Conservation (phyloP, 371 early-diverging fungal species). For the Apophysomyces elegans region DNA sequence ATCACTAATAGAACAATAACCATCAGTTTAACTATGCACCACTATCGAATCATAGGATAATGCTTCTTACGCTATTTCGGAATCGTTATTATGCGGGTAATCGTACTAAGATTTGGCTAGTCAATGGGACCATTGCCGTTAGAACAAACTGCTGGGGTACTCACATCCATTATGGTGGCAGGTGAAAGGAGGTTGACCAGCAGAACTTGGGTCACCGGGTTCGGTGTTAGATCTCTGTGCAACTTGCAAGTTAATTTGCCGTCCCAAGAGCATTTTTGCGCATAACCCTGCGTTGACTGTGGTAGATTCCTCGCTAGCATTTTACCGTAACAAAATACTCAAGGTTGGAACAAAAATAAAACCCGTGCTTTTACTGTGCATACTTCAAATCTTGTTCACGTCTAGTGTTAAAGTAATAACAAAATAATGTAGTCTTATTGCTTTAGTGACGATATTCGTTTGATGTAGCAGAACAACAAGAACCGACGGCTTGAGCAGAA, state of each 20-base stretch:
- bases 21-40: background rate
- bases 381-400: too few relatives aligned
- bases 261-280: too few relatives aligned
- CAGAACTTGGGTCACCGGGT: constrained; percentile 1
- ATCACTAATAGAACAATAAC: constrained; percentile 27
- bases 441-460: too few relatives aligned
- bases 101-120: constrained; percentile 23
- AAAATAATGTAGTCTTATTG: too few relatives aligned
- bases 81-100: constrained; percentile 26
- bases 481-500: too few relatives aligned
- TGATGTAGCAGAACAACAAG: too few relatives aligned
- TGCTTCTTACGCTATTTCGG: constrained; percentile 24
- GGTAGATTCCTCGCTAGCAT: too few relatives aligned
- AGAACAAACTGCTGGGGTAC: background rate
- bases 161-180: background rate
- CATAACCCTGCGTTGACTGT: too few relatives aligned
- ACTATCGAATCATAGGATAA: background rate
- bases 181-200: background rate
- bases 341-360: too few relatives aligned
- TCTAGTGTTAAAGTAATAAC: too few relatives aligned
- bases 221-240: background rate
- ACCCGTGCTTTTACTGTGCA: too few relatives aligned
- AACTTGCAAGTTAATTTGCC: background rate
- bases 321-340: too few relatives aligned
- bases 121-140: constrained; percentile 1